Conservation (phyloP, 2,329 filamentous ascomycete genomes). For the Trichophaea hybrida region DNA sequence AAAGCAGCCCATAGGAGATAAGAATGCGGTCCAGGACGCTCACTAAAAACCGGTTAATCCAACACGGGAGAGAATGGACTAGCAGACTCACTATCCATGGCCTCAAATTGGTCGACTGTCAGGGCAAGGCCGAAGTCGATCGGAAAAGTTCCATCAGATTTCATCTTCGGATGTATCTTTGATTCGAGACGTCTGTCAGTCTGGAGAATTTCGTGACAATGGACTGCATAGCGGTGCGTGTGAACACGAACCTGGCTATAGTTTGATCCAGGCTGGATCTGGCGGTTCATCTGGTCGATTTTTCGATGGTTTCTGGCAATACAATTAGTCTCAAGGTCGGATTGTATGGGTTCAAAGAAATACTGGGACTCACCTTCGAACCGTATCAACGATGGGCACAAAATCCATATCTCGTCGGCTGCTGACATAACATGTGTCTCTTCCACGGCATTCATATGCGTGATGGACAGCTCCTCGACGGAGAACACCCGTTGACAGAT, state of each 20-base stretch:
- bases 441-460: neutral
- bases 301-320: constrained; percentile 8
- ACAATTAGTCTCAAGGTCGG: neutral
- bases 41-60: neutral
- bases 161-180: constrained; percentile 11
- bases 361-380: constrained; percentile 4
- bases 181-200: too few species aligned
- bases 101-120: constrained; percentile 9
- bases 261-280: neutral
- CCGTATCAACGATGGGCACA: constrained; percentile 1
- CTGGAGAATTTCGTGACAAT: too few species aligned
- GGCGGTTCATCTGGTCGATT: constrained; percentile 7
- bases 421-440: neutral
- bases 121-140: constrained; percentile 10
- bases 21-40: constrained; percentile 10
- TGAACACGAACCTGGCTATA: constrained; percentile 3
- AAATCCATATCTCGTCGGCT: neutral
- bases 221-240: too few species aligned
- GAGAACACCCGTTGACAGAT: too few species aligned
- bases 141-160: constrained; percentile 7
- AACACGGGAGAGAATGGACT: neutral
- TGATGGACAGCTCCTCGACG: neutral
- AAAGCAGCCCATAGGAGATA: constrained; percentile 1
- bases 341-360: neutral
- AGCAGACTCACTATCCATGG: constrained; percentile 8